Evolutionary conservation across 2,329 filamentous ascomycete genomes (phyloP).

Genomic region (Orbilia javanica): DNA sequence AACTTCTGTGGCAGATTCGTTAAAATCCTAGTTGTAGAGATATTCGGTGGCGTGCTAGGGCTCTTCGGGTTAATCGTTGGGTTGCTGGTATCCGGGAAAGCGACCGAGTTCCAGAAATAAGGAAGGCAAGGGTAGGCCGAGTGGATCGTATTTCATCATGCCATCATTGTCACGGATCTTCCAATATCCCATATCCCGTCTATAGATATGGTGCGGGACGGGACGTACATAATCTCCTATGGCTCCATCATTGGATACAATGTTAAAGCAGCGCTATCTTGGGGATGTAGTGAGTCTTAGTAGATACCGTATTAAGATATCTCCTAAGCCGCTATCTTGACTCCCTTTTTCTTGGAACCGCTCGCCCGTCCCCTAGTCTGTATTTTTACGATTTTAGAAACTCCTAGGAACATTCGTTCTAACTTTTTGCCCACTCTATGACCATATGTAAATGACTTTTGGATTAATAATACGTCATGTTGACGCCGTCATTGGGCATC

Average conservation of each 20-base stretch:
- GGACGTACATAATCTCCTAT: not conserved
- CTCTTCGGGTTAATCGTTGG: conserved; percentile 97
- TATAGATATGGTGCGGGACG: not conserved
- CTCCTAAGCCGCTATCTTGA: not conserved
- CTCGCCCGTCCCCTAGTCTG: not conserved
- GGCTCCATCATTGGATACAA: not conserved
- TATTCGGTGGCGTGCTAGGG: conserved; percentile 97
- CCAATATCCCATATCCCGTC: not conserved
- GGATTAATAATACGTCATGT: not conserved
- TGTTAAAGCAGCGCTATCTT: not conserved
- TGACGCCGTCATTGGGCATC: not conserved
- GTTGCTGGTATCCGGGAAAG: conserved; percentile 86
- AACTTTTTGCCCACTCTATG: not conserved
- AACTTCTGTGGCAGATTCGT: conserved; percentile 77
- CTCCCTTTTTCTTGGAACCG: not conserved
- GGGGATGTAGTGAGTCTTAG: not conserved
- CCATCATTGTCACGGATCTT: not conserved
- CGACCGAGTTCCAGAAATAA: conserved; percentile 73
- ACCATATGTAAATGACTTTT: not conserved
- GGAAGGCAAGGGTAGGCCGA: not conserved
- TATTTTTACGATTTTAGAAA: not conserved
- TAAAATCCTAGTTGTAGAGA: conserved; percentile 98
- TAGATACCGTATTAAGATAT: not conserved
- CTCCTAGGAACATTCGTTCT: not conserved
- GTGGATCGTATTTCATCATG: not conserved